Conservation (phyloP, 257 asterid genomes). For the Paraleonurus japonicus region DNA sequence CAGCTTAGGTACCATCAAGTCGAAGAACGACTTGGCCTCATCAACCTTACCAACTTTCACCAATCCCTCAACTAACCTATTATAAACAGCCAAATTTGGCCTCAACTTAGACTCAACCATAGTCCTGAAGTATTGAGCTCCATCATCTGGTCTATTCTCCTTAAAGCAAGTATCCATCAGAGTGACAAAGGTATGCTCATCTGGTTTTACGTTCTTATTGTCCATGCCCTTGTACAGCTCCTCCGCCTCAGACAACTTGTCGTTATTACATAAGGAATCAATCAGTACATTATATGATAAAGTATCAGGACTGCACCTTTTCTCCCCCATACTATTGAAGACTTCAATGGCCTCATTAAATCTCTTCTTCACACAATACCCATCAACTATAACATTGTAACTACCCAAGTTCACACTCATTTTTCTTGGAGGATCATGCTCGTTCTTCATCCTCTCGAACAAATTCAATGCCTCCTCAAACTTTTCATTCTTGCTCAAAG, state of each 20-base stretch:
- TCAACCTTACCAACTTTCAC: constrained; percentile 79
- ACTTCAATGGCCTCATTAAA: constrained; percentile 67
- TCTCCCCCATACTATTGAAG: constrained; percentile 75
- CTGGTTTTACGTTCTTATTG: constrained; percentile 64
- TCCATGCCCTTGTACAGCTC: constrained; percentile 73
- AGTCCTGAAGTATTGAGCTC: constrained; percentile 64
- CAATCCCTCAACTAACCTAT: constrained; percentile 67
- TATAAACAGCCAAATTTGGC: constrained; percentile 76
- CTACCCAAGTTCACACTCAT: constrained; percentile 84
- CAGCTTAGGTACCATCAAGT: constrained; percentile 77
- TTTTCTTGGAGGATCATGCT: constrained; percentile 76
- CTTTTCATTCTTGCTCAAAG: constrained; percentile 78
- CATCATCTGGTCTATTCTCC: constrained; percentile 73
- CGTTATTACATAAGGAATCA: constrained; percentile 74
- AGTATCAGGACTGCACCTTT: constrained; percentile 76
- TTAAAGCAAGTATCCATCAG: constrained; percentile 87
- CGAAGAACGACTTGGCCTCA: constrained; percentile 79
- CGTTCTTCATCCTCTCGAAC: constrained; percentile 75
- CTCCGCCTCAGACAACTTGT: constrained; percentile 67
- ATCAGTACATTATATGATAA: constrained; percentile 74
- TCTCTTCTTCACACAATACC: constrained; percentile 66
- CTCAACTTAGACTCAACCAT: constrained; percentile 87
- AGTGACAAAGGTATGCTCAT: constrained; percentile 75
- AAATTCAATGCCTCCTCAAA: constrained; percentile 75
- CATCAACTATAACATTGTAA: constrained; percentile 77